Base-by-base conservation (phyloP, 495 filamentous ascomycete species). In the Cryomyces minteri region DNA sequence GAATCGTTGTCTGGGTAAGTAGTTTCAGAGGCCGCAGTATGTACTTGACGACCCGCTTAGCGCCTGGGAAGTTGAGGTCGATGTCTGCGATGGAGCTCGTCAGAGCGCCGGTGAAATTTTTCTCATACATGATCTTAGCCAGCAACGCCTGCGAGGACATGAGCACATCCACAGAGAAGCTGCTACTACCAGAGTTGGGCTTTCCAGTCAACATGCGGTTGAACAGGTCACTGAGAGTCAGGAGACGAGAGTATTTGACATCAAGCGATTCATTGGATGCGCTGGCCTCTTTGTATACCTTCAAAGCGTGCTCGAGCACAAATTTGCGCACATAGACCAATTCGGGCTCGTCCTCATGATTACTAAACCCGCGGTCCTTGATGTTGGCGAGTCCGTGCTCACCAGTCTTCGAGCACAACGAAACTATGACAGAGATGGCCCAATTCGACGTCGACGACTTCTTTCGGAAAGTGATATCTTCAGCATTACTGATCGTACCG, bases 111-210 rank as follows among this genome's bases (percentile, higher is more conserved):
- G 96, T 84, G 60, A 90, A 96, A 44, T 88, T 84, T 58, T 94
- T 96, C 62, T 96, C 92, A 51, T 93, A 94, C 90, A 99, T 99
- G 36, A 94, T 74, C 54, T 82, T 86, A 12, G 80, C 82, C 48
- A 99, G 72, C 50, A 88, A 82, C 54, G 78, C 74, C 36, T 82
- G 74, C 5, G 78, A 72, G 7, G 31, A 31, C 1, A 37, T 43
- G 41, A 48, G 43, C 28, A 31, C 31, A 14, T 49, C 47, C 0
- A 36, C 2, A 8, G 10, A 8, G 5, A 44, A 18, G 42, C 48
- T 50, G 43, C 38, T 56, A 59, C 73, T 47, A 54, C 54, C 51
- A 60, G 59, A 56, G 48, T 76, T 79, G 8, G 86, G 78, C 58
- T 79, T 79, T 2, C 82, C 84, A 44, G 76, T 78, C 45, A 95